Evolutionary conservation across 495 filamentous ascomycete species (phyloP).

Genomic region (Evernia prunastri): DNA sequence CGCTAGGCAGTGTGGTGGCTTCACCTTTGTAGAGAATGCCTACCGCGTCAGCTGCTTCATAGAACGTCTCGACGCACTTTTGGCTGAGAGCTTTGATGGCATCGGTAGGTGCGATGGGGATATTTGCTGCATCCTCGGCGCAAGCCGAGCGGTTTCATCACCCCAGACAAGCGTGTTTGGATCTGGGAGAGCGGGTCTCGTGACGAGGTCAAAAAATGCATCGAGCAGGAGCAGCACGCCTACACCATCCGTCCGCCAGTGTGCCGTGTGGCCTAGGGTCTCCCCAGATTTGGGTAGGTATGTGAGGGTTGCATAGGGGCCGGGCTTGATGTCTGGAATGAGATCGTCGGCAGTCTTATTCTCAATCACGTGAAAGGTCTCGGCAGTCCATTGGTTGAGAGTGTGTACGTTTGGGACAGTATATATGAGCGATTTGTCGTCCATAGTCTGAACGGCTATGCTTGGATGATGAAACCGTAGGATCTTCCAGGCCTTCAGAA

Average conservation of each 20-base stretch:
- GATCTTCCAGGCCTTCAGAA: conserved; percentile 29
- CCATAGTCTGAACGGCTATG: conserved; percentile 27
- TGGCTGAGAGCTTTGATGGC: conserved; percentile 3
- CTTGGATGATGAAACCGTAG: conserved; percentile 34
- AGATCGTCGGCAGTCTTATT: conserved; percentile 22
- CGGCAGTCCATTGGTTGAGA: too few relatives aligned
- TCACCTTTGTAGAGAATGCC: conserved; percentile 27
- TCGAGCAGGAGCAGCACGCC: conserved; percentile 30
- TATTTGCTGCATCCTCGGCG: conserved; percentile 28
- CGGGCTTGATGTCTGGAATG: conserved; percentile 23
- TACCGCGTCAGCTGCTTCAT: background rate
- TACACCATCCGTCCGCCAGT: conserved; percentile 35
- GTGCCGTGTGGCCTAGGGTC: conserved; percentile 29
- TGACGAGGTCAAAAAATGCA: conserved; percentile 18
- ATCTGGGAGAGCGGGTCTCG: conserved; percentile 11
- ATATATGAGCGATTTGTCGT: conserved; percentile 26
- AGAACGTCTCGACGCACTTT: too few relatives aligned
- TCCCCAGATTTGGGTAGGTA: conserved; percentile 26
- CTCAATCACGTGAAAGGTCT: too few relatives aligned
- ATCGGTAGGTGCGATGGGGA: conserved; percentile 18
- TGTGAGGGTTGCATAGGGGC: conserved; percentile 22
- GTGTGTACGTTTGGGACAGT: too few relatives aligned
- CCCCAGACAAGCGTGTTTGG: conserved; percentile 30
- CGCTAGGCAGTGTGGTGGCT: conserved; percentile 19
- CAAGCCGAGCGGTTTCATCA: conserved; percentile 27